Percentiles rank a stretch among this genome's conserved stretches.
Conservation (phyloP, 2,329 filamentous ascomycete genomes). For the Trichophaea hybrida region DNA sequence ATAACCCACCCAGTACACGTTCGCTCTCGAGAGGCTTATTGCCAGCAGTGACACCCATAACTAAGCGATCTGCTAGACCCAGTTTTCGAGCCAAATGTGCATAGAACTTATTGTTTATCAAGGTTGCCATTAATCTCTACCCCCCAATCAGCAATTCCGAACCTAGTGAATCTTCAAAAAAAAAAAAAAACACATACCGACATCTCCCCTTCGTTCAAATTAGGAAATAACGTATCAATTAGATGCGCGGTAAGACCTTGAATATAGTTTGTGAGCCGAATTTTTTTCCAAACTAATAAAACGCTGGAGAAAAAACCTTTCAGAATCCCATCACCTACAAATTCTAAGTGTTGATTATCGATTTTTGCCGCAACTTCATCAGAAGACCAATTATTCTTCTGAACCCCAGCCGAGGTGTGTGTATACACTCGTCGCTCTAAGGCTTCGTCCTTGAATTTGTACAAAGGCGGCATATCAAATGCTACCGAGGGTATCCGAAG, state of each 20-base stretch:
- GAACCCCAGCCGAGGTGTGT: not conserved
- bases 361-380: not conserved
- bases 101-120: not conserved
- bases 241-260: not conserved
- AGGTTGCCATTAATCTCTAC: not conserved
- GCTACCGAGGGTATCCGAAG: not conserved
- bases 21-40: not conserved
- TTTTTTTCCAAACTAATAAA: not conserved
- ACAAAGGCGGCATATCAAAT: not conserved
- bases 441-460: not conserved
- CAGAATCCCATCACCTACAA: not conserved
- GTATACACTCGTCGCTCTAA: not conserved
- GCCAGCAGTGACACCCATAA: not conserved
- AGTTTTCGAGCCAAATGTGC: not conserved
- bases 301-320: not conserved
- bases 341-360: not conserved
- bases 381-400: not conserved
- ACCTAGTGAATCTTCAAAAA: not conserved
- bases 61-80: not conserved
- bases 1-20: conserved; percentile 18
- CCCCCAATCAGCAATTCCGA: not conserved
- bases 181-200: not conserved
- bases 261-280: not conserved
- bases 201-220: not conserved
- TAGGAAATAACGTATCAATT: not conserved